Evolutionary conservation across 2,329 filamentous ascomycete species (phyloP).

Genomic region (Westerdykella sp.): DNA sequence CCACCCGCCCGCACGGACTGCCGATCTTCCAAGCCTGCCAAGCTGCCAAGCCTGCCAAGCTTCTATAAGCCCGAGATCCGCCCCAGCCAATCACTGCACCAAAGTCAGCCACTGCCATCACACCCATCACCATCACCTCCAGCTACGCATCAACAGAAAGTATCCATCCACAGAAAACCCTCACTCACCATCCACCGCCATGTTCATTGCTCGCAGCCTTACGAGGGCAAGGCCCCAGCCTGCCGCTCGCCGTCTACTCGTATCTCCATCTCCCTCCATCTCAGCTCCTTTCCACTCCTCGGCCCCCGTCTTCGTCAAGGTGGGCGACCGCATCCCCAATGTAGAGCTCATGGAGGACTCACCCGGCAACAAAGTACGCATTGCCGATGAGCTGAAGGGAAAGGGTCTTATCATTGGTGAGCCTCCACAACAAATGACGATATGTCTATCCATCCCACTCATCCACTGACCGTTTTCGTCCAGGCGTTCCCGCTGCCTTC

Average conservation of each 20-base stretch:
- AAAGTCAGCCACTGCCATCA: neutral
- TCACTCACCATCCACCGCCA: conserved; percentile 7
- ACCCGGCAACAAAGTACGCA: conserved; percentile 87
- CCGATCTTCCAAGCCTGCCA: too few species aligned
- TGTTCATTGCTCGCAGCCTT: conserved; percentile 5
- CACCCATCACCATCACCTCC: conserved; percentile 4
- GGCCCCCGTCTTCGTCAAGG: conserved; percentile 58
- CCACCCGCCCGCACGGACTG: too few species aligned
- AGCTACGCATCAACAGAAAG: too few species aligned
- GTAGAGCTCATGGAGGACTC: conserved; percentile 74
- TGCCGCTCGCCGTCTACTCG: conserved; percentile 24
- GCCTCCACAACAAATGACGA: conserved; percentile 3
- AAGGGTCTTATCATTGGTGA: conserved; percentile 68
- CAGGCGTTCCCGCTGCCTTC: conserved; percentile 41
- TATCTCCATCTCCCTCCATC: conserved; percentile 11
- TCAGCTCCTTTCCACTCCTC: conserved; percentile 57
- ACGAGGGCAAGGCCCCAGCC: too few species aligned
- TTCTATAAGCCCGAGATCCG: too few species aligned
- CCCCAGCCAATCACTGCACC: neutral
- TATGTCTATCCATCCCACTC: neutral
- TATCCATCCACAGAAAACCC: conserved; percentile 1
- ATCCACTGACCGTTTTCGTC: conserved; percentile 2
- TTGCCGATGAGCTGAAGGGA: conserved; percentile 66
- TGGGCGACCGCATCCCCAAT: conserved; percentile 72
- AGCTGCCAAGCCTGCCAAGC: too few species aligned